phyloP scores from a whole-genome alignment of 306 rosid genomes.

The Delonix regia region DNA sequence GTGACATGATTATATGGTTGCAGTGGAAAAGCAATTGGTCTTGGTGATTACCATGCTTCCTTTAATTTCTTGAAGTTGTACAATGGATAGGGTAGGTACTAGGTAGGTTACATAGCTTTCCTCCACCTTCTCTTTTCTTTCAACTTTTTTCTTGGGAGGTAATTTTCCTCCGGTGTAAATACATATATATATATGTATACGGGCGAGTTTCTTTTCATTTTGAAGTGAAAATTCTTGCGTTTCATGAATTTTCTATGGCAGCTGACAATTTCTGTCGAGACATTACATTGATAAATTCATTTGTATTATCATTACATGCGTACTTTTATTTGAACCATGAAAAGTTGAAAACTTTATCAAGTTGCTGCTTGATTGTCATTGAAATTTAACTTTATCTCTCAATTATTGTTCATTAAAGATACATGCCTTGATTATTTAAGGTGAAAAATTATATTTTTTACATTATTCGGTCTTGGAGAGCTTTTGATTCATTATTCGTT shows the following conservation, averaged over 20 bases:
- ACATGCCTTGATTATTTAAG: background rate
- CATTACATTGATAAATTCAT: conserved; percentile 10
- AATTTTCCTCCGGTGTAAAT: conserved; percentile 51
- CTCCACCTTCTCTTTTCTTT: conserved; percentile 32
- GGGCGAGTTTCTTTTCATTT: conserved; percentile 36
- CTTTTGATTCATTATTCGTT: background rate
- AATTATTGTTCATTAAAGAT: too few species aligned
- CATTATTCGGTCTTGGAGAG: background rate
- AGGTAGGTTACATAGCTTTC: conserved; percentile 40
- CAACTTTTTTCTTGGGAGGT: conserved; percentile 20
- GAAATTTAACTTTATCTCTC: too few species aligned
- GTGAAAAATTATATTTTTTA: background rate
- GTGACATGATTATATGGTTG: conserved; percentile 30
- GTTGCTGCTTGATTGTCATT: background rate
- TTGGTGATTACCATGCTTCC: conserved; percentile 33
- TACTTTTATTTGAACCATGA: background rate
- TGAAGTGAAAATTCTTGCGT: conserved; percentile 40
- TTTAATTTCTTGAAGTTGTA: conserved; percentile 41
- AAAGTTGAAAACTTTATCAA: background rate
- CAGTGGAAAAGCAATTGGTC: conserved; percentile 29
- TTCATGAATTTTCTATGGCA: background rate
- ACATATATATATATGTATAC: conserved; percentile 46
- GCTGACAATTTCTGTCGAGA: conserved; percentile 6
- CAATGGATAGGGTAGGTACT: conserved; percentile 43
- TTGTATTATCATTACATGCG: background rate